Conservation (phyloP, 2,329 filamentous ascomycete genomes). For the Claviceps purpurea region DNA sequence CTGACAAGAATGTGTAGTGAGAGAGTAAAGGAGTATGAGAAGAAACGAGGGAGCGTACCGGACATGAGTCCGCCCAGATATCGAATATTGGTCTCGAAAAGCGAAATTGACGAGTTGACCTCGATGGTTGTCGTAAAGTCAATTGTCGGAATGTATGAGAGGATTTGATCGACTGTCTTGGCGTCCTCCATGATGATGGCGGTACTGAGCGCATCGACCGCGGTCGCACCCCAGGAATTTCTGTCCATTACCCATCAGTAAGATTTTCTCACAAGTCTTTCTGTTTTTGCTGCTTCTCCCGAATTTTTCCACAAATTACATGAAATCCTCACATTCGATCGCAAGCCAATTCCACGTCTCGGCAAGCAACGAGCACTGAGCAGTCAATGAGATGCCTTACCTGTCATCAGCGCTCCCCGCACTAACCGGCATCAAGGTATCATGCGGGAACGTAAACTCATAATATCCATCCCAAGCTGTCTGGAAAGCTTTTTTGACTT, state of each 20-base stretch:
- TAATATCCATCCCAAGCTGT: conserved; percentile 62
- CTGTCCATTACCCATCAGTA: conserved; percentile 25
- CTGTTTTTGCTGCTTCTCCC: not conserved
- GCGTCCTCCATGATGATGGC: conserved; percentile 62
- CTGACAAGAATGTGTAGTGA: no score
- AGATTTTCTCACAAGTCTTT: not conserved
- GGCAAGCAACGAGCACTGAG: no score
- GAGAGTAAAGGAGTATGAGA: no score
- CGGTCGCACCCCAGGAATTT: conserved; percentile 74
- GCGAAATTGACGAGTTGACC: conserved; percentile 41
- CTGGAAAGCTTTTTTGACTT: conserved; percentile 53
- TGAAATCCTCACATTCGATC: no score
- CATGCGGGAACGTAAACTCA: conserved; percentile 61
- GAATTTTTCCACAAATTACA: not conserved
- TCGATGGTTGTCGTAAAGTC: conserved; percentile 49
- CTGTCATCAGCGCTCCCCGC: conserved; percentile 55
- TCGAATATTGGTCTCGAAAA: conserved; percentile 86
- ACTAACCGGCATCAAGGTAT: conserved; percentile 56
- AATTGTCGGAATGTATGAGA: conserved; percentile 56
- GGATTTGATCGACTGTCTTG: conserved; percentile 56
- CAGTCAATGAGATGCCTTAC: conserved; percentile 26
- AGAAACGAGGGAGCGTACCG: conserved; percentile 25
- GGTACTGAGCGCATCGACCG: conserved; percentile 68
- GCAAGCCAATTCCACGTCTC: no score
- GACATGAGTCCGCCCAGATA: conserved; percentile 73